Evolutionary conservation across 2,329 filamentous ascomycete species (phyloP), one percentile per base, ranked within the genome.

Genomic region (Shiraia bambusicola): DNA sequence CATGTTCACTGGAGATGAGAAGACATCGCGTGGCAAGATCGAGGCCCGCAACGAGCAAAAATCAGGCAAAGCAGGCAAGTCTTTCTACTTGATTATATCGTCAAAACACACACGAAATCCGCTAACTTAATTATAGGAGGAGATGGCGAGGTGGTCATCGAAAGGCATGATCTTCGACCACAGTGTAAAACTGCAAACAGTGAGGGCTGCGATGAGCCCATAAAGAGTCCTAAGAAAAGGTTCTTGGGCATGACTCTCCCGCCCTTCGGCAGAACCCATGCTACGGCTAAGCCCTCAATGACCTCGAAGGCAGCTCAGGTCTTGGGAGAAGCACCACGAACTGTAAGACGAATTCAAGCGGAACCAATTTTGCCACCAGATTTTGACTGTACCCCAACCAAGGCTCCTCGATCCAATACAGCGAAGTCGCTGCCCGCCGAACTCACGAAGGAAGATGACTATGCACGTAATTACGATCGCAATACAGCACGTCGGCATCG

Each of bases 221-320:
- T 28, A 13, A 71, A 66, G 52, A 72, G 67, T 37, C 69, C 70
- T 0, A 71, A 64, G 53, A 72, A 69, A 57, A 66, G 65, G 40
- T 47, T 73, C 17, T 63, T 73, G 35, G 66, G 67, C 11, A 58
- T 63, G 34, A 56, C 50, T 24, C 45, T 64, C 4, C 62, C 61
- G 7, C 49, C 45, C 3, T 65, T 65, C 30, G 53, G 40, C 19
- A 59, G 51, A 25, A 37, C 51, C 6, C 40, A 56, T 2, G 34
- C 31, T 7, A 42, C 14, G 8, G 31, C 48, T 3, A 33, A 49
- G 10, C 48, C 50, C 11, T 26, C 38, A 15, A 58, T 63, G 52
- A 54, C 60, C 7, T 38, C 35, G 2, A 59, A 63, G 40, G 54
- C 63, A 37, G 53, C 65, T 8, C 62, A 69, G 33, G 39, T 73